Conservation (phyloP, 768 basidiomycete genomes). For the Russula virescens region DNA sequence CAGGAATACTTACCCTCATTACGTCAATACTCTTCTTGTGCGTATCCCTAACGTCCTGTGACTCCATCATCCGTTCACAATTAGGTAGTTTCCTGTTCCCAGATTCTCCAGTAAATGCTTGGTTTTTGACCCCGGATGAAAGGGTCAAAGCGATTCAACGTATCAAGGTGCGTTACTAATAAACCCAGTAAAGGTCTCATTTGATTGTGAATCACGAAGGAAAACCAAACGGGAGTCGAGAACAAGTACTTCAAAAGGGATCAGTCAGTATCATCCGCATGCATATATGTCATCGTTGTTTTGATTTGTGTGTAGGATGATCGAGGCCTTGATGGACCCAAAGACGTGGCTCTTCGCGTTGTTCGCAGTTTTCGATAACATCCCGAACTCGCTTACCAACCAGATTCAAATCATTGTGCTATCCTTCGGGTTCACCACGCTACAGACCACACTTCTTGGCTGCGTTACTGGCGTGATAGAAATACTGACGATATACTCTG, state of each 20-base stretch:
- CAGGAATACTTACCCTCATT: conserved; percentile 52
- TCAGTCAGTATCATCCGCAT: conserved; percentile 46
- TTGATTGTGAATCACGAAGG: conserved; percentile 31
- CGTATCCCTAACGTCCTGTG: conserved; percentile 15
- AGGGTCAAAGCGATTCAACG: conserved; percentile 56
- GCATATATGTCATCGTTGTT: not conserved
- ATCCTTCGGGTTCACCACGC: conserved; percentile 55
- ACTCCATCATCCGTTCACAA: not conserved
- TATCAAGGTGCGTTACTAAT: conserved; percentile 44
- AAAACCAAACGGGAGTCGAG: conserved; percentile 77
- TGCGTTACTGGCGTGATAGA: conserved; percentile 63
- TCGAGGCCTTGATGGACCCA: conserved; percentile 59
- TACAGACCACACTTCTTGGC: conserved; percentile 65
- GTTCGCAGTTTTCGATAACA: conserved; percentile 53
- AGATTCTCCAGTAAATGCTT: conserved; percentile 66
- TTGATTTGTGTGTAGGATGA: conserved; percentile 40
- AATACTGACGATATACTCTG: conserved; percentile 65
- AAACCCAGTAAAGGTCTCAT: not conserved
- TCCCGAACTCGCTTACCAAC: conserved; percentile 66
- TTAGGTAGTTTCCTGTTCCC: conserved; percentile 57
- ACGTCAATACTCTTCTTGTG: conserved; percentile 53
- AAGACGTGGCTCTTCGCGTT: conserved; percentile 77
- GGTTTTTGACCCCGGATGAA: conserved; percentile 67
- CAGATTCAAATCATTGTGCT: conserved; percentile 60
- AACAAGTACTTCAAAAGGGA: conserved; percentile 77